Base-by-base conservation (phyloP, 1,139 yeast genomes). In the Suhomyces kunorum region DNA sequence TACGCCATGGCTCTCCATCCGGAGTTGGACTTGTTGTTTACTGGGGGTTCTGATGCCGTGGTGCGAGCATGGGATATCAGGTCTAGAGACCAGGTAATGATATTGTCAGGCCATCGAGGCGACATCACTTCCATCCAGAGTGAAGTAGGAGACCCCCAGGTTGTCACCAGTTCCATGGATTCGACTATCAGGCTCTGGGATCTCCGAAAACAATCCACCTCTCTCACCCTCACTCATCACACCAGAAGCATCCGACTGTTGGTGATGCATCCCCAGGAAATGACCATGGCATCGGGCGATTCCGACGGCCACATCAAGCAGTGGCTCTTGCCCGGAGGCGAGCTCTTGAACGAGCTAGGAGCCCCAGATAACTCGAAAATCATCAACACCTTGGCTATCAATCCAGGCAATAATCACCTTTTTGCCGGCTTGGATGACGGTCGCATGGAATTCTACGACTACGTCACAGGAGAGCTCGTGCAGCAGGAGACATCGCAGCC, bases 11-110 rank as follows among this genome's bases (percentile, higher is more conserved):
- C 82, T 40, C 61, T 89, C 16, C 98, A 90, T 59, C 98, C 98
- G 0, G 87, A 88, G 6, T 64, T 90, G 28, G 96, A 90, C 54
- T 61, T 92, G 9, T 66, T 94, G n/a, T 86, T 85, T 13, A 85
- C 95, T 4, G 98, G 92, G 3, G 96, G 98, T 9, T 70, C 96
- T 43, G 99, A 94, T 59, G 76, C 90, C 5, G 86, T 86, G 0
- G 84, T 90, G 0, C 68, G 95, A 42, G 83, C 88, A 4, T 94
- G 99, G 99, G 99, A 94, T 61, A 83, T 92, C 43, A 72, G 98
- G 43, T 79, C 95, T 0, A 70, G 94, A 40, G 66, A 77, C 2
- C 83, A 90, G 13, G 82, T 87, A 0, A 83, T 84, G 74, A 85
- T 85, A 0, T 66, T 94, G 33, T 71, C 82, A 2, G 98, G 98